These are phyloP conservation scores for Chrysoporthe puriensis DNA, from an alignment of 2,329 filamentous ascomycete genomes.

Conservation along the genomic window DNA sequence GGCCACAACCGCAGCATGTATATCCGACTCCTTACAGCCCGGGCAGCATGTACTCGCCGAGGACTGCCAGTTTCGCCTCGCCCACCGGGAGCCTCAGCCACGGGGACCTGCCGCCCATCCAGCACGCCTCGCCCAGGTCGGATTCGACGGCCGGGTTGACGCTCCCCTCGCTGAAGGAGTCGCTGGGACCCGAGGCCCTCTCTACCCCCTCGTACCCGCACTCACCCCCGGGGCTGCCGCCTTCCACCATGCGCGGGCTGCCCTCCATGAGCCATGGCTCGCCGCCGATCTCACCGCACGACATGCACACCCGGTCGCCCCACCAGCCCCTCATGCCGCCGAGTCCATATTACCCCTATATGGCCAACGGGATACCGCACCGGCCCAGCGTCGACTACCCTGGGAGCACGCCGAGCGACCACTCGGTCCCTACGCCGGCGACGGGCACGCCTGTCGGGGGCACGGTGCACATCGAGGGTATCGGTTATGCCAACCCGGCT, in stretches of 20 bases:
- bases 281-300: constrained; percentile 55
- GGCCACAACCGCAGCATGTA: constrained; percentile 11
- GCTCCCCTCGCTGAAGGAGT: constrained; percentile 45
- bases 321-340: constrained; percentile 44
- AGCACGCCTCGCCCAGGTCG: constrained; percentile 43
- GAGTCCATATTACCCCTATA: constrained; percentile 43
- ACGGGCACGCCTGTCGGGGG: constrained; percentile 49
- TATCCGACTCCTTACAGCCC: no score
- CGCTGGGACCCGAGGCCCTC: constrained; percentile 35
- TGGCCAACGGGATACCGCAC: constrained; percentile 38
- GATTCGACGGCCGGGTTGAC: constrained; percentile 42
- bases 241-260: constrained; percentile 39
- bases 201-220: constrained; percentile 32
- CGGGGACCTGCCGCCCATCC: constrained; percentile 40
- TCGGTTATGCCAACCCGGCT: constrained; percentile 46
- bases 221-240: constrained; percentile 39
- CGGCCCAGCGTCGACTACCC: constrained; percentile 48
- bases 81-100: constrained; percentile 29
- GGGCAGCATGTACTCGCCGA: constrained; percentile 20
- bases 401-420: constrained; percentile 49
- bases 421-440: constrained; percentile 47
- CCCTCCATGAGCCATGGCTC: constrained; percentile 43
- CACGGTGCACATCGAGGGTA: constrained; percentile 61
- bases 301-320: constrained; percentile 53
- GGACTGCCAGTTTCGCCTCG: constrained; percentile 28